A percentile compares a stretch with the other conserved stretches of the same genome.
phyloP scores from a whole-genome alignment of 1,284 basidiomycete genomes.

The Trametes versicolor region DNA sequence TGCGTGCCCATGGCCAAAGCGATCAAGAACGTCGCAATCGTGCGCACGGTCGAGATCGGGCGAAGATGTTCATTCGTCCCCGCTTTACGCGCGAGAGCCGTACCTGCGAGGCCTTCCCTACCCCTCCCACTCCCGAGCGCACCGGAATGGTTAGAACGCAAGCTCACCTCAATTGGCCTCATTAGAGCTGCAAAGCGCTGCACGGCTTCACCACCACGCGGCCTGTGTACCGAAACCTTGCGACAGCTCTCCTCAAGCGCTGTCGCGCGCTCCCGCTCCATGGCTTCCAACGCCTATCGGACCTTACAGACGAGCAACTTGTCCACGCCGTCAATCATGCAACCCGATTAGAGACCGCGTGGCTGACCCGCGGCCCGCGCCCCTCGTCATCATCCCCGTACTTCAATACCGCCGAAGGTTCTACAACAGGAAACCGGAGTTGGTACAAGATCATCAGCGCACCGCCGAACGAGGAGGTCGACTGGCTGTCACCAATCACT shows the following conservation, averaged over 20 bases:
- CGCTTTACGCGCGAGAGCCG: constrained; percentile 6
- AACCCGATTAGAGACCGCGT: constrained; percentile 65
- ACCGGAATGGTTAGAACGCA: not conserved
- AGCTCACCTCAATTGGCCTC: constrained; percentile 2
- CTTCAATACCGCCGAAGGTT: constrained; percentile 21
- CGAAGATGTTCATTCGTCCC: not conserved
- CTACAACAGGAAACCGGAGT: constrained; percentile 21
- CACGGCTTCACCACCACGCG: constrained; percentile 68
- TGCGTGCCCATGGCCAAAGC: too few species aligned
- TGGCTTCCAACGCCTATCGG: constrained; percentile 72
- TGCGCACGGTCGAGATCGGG: too few species aligned
- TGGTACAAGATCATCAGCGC: constrained; percentile 75
- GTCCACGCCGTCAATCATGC: constrained; percentile 70
- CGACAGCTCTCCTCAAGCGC: constrained; percentile 64
- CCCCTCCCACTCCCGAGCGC: not conserved
- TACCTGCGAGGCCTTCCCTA: not conserved
- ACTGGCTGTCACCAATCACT: constrained; percentile 80
- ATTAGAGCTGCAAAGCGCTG: constrained; percentile 67
- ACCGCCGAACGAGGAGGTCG: constrained; percentile 72
- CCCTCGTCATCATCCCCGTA: constrained; percentile 47
- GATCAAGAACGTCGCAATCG: too few species aligned
- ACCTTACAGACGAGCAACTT: constrained; percentile 67
- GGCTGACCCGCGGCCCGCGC: constrained; percentile 65
- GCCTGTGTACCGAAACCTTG: constrained; percentile 71
- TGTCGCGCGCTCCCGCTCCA: constrained; percentile 73